A percentile compares a stretch with the other conserved stretches of the same genome.
phyloP scores from a whole-genome alignment of 139 green algal species.

The Spirogloea muscicola region DNA sequence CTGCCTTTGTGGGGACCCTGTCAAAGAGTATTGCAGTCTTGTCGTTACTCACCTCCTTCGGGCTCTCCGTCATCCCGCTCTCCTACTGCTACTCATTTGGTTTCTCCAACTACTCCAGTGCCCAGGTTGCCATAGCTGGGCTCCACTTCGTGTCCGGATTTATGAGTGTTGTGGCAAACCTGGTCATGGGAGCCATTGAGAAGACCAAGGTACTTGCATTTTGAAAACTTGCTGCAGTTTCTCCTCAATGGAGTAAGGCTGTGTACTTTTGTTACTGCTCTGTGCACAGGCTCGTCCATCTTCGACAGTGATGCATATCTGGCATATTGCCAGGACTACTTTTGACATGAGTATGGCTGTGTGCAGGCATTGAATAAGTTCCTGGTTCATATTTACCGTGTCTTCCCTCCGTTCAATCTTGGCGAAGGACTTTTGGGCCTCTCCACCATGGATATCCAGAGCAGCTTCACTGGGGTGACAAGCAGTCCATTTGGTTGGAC shows the following conservation, averaged over 20 bases:
- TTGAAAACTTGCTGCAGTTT: not conserved
- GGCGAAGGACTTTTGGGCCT: slow-evolving; percentile 53
- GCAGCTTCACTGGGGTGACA: slow-evolving; percentile 11
- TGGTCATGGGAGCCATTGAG: slow-evolving; percentile 50
- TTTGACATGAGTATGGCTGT: not conserved
- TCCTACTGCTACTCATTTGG: slow-evolving; percentile 49
- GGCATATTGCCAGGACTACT: not conserved
- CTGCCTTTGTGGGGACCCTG: slow-evolving; percentile 21
- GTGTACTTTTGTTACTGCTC: not conserved
- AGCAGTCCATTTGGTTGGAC: slow-evolving; percentile 19
- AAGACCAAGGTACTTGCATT: slow-evolving; percentile 28
- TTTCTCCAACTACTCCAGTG: slow-evolving; percentile 42
- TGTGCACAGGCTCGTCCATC: not conserved
- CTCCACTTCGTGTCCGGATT: slow-evolving; percentile 54
- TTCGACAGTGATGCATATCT: not conserved
- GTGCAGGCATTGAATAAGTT: slow-evolving; percentile 35
- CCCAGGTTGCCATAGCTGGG: slow-evolving; percentile 50
- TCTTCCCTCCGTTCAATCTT: slow-evolving; percentile 55
- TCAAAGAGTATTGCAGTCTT: slow-evolving; percentile 33
- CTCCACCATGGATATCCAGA: slow-evolving; percentile 28
- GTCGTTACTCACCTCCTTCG: slow-evolving; percentile 45
- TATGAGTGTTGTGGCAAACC: slow-evolving; percentile 35
- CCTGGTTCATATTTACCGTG: slow-evolving; percentile 52
- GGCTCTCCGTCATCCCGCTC: slow-evolving; percentile 46
- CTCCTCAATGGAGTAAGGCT: not conserved